Evolutionary conservation across 345 rosid species (phyloP), one percentile per base, ranked within the genome.

Genomic region (Eucalyptus curtisii): DNA sequence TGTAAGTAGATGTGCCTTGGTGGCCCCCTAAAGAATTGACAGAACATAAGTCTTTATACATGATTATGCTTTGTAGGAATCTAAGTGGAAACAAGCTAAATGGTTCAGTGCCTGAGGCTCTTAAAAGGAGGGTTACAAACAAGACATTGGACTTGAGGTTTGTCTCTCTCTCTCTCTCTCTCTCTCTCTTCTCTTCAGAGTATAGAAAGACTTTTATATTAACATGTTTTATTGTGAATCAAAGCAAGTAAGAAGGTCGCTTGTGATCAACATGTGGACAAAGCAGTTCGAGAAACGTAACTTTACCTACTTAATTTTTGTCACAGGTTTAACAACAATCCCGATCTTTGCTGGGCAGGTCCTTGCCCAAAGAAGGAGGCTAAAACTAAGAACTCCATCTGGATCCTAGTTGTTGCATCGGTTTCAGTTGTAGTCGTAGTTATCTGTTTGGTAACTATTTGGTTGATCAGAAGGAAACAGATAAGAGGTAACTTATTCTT

Each of bases 291-390:
- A 11, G 6, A 10, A 10, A 57, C 12, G 3, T 59, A 3, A 59
- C 31, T 59, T 59, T 27, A 59, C n/a, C 31, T 59, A 5, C 66
- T 59, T 59, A 27, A 14, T 13, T 59, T 59, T 6, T 59, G 14
- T 45, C n/a, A 49, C 91, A 94, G 98, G 22, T 45, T 90, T 33
- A 91, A 86, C 15, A 92, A 94, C 24, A 95, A 95, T 85, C 90
- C 91, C 10, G 91, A 95, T 87, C 45, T 81, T 59, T 27, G 68
- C 68, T 3, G 3, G 31, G 8, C 68, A 25, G 13, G 4, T 59
- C 14, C 68, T 59, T 59, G 31, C 31, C 8, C 16, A 25, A 25
- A 27, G 31, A 27, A 90, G 91, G 90, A 90, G 89, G 91, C 71
- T 25, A 25, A 59, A 59, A 59, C 71, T 11, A 25, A 59, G 27